Percentiles rank a stretch among this genome's conserved stretches.
These are phyloP conservation scores for Apiotrichum sp. DNA, from an alignment of 1,284 basidiomycete genomes.

Conservation along the genomic window DNA sequence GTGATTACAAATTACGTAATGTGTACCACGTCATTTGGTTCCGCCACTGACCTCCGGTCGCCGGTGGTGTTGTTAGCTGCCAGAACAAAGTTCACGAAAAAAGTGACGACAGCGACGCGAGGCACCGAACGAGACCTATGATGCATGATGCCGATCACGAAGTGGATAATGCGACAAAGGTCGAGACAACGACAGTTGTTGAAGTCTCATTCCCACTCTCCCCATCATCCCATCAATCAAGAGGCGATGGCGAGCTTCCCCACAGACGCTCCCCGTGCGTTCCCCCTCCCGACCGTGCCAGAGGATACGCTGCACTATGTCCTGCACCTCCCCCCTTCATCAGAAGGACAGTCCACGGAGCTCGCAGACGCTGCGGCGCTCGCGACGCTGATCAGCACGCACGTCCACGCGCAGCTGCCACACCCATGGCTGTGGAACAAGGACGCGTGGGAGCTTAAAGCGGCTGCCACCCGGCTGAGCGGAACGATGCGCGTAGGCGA, in stretches of 20 bases:
- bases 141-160: too few species aligned
- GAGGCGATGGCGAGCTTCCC: conserved; percentile 38
- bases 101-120: too few species aligned
- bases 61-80: too few species aligned
- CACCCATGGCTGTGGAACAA: conserved; percentile 75
- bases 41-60: too few species aligned
- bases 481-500: conserved; percentile 83
- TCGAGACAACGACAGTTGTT: neutral
- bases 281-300: conserved; percentile 54
- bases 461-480: conserved; percentile 54
- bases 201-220: neutral
- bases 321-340: conserved; percentile 55
- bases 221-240: neutral
- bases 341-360: conserved; percentile 34
- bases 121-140: too few species aligned
- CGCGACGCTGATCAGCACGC: conserved; percentile 60
- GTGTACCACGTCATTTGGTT: too few species aligned
- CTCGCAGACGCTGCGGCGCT: conserved; percentile 62
- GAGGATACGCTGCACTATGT: conserved; percentile 76
- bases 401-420: conserved; percentile 57
- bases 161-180: too few species aligned
- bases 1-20: too few species aligned
- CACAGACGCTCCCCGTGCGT: conserved; percentile 24
- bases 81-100: too few species aligned
- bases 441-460: conserved; percentile 75